Conservation (phyloP, 140 eudicot genomes). For the Senecio squalidus region DNA sequence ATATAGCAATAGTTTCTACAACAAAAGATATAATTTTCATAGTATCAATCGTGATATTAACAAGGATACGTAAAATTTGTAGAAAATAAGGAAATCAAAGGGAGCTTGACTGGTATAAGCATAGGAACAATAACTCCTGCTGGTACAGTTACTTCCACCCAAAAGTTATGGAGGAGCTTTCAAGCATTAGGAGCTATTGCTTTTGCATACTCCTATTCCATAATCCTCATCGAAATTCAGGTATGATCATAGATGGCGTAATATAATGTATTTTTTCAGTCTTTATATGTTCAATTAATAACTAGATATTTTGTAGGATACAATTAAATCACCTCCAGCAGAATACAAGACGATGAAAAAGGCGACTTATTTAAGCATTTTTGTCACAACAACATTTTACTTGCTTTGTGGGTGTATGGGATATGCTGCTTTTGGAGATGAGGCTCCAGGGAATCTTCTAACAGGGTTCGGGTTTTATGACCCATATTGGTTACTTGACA, state of each 20-base stretch:
- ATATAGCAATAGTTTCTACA: no score
- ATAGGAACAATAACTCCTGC: constrained; percentile 39
- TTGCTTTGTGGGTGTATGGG: constrained; percentile 72
- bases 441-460: constrained; percentile 62
- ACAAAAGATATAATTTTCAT: no score
- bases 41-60: background rate
- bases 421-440: constrained; percentile 73
- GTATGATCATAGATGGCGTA: background rate
- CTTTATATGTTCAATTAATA: no score
- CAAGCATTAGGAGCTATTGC: constrained; percentile 82
- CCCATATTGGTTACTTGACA: constrained; percentile 71
- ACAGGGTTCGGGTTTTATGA: constrained; percentile 76
- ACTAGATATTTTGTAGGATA: constrained; percentile 33
- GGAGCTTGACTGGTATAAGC: constrained; percentile 60
- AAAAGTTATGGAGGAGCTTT: constrained; percentile 66
- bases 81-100: constrained; percentile 47
- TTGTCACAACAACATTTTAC: constrained; percentile 51
- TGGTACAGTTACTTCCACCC: constrained; percentile 47
- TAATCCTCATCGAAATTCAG: constrained; percentile 63
- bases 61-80: background rate
- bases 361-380: constrained; percentile 49
- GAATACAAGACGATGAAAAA: constrained; percentile 67
- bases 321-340: constrained; percentile 64
- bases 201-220: constrained; percentile 54
- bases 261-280: background rate